Percentiles rank a stretch among this genome's conserved stretches.
phyloP scores from a whole-genome alignment of 2,329 filamentous ascomycete species.

The Microascus cirrosus region DNA sequence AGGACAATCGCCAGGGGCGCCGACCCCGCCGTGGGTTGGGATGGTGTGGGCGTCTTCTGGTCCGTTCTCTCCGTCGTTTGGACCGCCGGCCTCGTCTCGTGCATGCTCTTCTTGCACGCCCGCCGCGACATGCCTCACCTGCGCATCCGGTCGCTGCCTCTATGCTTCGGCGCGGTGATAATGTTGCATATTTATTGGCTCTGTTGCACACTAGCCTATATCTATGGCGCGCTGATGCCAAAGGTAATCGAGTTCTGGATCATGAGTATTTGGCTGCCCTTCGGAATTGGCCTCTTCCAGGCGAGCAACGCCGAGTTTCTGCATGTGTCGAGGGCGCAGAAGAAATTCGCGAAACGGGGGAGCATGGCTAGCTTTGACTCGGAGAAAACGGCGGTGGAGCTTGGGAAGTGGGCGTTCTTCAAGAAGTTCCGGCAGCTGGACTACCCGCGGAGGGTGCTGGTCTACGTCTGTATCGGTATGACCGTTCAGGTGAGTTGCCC shows the following conservation, averaged over 20 bases:
- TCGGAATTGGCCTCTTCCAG: constrained; percentile 56
- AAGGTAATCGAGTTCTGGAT: constrained; percentile 52
- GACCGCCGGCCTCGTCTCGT: constrained; percentile 24
- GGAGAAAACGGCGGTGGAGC: constrained; percentile 6
- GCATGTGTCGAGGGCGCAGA: constrained; percentile 44
- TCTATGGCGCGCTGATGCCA: constrained; percentile 28
- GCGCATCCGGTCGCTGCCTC: constrained; percentile 24
- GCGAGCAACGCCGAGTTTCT: constrained; percentile 51
- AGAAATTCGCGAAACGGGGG: constrained; percentile 20
- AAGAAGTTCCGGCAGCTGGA: constrained; percentile 27
- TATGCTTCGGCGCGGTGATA: constrained; percentile 27
- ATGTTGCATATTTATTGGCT: constrained; percentile 31
- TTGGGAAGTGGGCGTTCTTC: constrained; percentile 15
- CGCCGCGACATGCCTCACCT: constrained; percentile 28
- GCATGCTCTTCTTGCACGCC: constrained; percentile 27
- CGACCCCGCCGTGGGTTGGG: constrained; percentile 10
- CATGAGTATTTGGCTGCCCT: constrained; percentile 54
- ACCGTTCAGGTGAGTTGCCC: constrained; percentile 36
- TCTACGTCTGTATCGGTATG: constrained; percentile 42
- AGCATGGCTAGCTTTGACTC: background rate
- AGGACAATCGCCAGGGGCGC: background rate
- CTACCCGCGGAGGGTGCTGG: constrained; percentile 35
- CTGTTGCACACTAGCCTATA: constrained; percentile 25
- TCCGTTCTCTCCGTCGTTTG: constrained; percentile 22
- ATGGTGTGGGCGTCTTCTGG: constrained; percentile 29